Conservation (phyloP, 192 early-diverging fungal genomes). For the Lunasporangiospora selenospora region DNA sequence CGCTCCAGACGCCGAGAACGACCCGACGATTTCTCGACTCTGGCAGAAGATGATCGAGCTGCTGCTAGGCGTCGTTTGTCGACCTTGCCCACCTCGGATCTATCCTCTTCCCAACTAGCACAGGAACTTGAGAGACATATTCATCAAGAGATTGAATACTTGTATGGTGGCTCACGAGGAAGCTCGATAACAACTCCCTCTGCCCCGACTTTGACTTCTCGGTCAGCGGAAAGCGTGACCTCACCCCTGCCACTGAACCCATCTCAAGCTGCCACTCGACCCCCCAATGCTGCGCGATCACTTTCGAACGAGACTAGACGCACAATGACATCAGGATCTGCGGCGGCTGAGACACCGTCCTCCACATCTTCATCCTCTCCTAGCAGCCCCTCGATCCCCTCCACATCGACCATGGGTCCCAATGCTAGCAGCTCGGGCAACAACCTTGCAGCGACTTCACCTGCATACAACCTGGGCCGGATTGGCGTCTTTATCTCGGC, state of each 20-base stretch:
- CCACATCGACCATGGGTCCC: constrained; percentile 5
- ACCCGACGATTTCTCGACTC: constrained; percentile 35
- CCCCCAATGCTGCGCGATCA: neutral
- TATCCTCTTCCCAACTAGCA: no score
- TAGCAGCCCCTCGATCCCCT: constrained; percentile 29
- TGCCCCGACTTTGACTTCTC: no score
- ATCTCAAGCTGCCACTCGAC: no score
- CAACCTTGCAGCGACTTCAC: constrained; percentile 6
- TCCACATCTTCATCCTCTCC: constrained; percentile 34
- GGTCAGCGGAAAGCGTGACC: no score
- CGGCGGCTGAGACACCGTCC: constrained; percentile 1
- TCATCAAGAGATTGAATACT: neutral
- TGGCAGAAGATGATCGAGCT: constrained; percentile 2
- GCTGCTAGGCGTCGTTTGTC: constrained; percentile 17
- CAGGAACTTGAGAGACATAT: neutral
- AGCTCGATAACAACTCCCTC: constrained; percentile 1
- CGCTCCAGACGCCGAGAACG: constrained; percentile 23
- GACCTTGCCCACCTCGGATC: neutral
- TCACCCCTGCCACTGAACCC: no score
- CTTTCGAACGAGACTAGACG: neutral
- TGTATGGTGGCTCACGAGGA: neutral
- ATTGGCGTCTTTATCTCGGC: constrained; percentile 46
- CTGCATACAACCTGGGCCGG: constrained; percentile 45
- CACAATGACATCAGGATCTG: no score
- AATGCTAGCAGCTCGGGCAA: constrained; percentile 3